These are phyloP conservation scores for Tephrocybe sp. DNA, from an alignment of 768 basidiomycete genomes.

Conservation along the genomic window DNA sequence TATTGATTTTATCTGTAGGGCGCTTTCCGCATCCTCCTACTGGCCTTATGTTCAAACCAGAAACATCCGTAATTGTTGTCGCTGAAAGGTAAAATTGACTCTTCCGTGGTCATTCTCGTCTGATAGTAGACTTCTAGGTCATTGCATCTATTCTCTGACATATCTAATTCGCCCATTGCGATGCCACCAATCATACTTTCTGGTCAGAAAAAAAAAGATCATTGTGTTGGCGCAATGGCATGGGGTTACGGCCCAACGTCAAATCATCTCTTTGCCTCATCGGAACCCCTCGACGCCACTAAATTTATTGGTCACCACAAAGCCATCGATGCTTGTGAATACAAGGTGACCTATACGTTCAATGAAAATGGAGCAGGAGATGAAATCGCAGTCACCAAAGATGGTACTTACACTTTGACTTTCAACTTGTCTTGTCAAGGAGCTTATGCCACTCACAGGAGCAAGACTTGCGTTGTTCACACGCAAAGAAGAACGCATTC, in stretches of 20 bases:
- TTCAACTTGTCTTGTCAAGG: neutral
- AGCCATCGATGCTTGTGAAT: conserved; percentile 42
- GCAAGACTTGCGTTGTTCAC: conserved; percentile 33
- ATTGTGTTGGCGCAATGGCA: conserved; percentile 42
- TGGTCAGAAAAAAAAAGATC: conserved; percentile 18
- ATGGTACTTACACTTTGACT: conserved; percentile 32
- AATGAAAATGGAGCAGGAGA: conserved; percentile 56
- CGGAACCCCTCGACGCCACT: conserved; percentile 40
- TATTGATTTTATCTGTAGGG: conserved; percentile 14
- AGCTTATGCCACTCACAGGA: conserved; percentile 23
- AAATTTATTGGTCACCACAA: conserved; percentile 44
- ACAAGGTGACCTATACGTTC: conserved; percentile 30
- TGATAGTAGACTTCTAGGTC: conserved; percentile 4
- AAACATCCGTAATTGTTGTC: conserved; percentile 38
- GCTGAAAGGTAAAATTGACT: conserved; percentile 33
- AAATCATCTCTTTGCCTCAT: conserved; percentile 52
- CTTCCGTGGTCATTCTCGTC: neutral
- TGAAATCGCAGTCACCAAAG: conserved; percentile 42
- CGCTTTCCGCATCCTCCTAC: conserved; percentile 32
- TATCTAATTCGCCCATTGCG: conserved; percentile 3
- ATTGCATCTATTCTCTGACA: conserved; percentile 22
- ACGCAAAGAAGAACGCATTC: conserved; percentile 22
- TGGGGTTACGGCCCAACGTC: conserved; percentile 51
- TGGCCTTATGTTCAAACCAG: conserved; percentile 47
- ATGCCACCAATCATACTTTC: conserved; percentile 14